These are phyloP conservation scores for Penicillium polonicum DNA, from an alignment of 2,329 filamentous ascomycete genomes.

Conservation along the genomic window DNA sequence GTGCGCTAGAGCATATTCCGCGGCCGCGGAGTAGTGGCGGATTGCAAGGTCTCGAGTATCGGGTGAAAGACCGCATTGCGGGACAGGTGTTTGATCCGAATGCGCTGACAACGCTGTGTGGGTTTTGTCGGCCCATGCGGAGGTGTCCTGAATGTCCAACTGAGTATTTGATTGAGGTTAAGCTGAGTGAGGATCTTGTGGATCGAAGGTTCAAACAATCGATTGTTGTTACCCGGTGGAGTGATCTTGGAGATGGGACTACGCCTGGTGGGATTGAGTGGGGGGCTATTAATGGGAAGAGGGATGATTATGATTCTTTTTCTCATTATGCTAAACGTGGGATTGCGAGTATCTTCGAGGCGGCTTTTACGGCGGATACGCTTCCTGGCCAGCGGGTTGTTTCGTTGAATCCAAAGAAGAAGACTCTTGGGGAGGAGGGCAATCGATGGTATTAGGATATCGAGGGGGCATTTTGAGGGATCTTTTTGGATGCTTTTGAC, in stretches of 20 bases:
- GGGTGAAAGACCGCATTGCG: constrained; percentile 36
- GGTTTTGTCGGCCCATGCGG: constrained; percentile 57
- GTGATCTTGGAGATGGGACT: constrained; percentile 58
- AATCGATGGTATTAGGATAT: constrained; percentile 57
- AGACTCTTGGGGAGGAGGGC: constrained; percentile 55
- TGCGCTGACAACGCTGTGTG: constrained; percentile 52
- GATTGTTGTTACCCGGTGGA: constrained; percentile 62
- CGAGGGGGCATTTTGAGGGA: too few relatives aligned
- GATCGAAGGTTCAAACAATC: constrained; percentile 56
- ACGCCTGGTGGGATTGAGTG: constrained; percentile 53
- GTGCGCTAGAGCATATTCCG: constrained; percentile 59
- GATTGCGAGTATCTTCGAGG: constrained; percentile 60
- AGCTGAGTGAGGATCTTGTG: constrained; percentile 56
- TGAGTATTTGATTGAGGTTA: constrained; percentile 62
- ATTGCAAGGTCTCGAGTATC: constrained; percentile 44
- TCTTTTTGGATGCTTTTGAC: background rate
- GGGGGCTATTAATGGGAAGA: constrained; percentile 54
- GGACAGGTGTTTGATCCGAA: constrained; percentile 35
- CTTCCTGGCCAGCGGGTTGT: constrained; percentile 59
- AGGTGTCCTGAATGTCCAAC: constrained; percentile 62
- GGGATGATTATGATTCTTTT: constrained; percentile 55
- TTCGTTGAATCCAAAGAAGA: constrained; percentile 57
- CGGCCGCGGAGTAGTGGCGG: constrained; percentile 41
- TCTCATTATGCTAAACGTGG: constrained; percentile 52
- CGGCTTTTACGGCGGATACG: constrained; percentile 52